Conservation (phyloP, 2,329 filamentous ascomycete species). For the Anthostomella pinea region DNA sequence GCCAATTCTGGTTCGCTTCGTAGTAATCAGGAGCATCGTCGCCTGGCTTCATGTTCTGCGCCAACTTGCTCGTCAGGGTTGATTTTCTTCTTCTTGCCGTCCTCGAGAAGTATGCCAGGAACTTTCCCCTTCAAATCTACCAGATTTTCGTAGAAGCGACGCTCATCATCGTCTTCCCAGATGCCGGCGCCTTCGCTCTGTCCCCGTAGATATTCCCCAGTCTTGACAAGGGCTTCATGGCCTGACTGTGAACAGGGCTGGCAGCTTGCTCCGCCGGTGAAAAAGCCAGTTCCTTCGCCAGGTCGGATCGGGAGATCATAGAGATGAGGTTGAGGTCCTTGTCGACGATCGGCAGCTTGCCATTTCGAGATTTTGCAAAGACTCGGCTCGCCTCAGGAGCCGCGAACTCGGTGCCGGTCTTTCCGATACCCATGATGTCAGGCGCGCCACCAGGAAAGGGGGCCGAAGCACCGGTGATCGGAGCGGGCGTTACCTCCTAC, state of each 20-base stretch:
- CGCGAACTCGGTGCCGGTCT: slow-evolving; percentile 46
- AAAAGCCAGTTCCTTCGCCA: too few relatives aligned
- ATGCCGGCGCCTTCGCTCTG: slow-evolving; percentile 90
- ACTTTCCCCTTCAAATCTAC: slow-evolving; percentile 95
- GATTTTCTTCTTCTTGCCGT: slow-evolving; percentile 87
- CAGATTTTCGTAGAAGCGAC: slow-evolving; percentile 96
- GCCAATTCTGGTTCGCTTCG: too few relatives aligned
- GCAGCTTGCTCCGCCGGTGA: slow-evolving; percentile 48
- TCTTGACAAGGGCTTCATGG: slow-evolving; percentile 74
- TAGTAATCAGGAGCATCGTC: slow-evolving; percentile 62
- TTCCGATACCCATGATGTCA: slow-evolving; percentile 53
- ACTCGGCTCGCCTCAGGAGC: too few relatives aligned
- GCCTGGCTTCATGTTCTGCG: slow-evolving; percentile 61
- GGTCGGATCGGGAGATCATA: too few relatives aligned
- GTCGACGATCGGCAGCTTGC: too few relatives aligned
- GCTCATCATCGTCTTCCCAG: slow-evolving; percentile 98
- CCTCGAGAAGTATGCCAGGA: slow-evolving; percentile 87
- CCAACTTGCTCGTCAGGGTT: slow-evolving; percentile 80
- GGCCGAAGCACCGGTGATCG: slow-evolving; percentile 1
- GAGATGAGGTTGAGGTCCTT: too few relatives aligned
- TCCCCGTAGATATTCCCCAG: slow-evolving; percentile 86
- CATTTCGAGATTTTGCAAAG: too few relatives aligned
- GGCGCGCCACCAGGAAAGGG: slow-evolving; percentile 22
- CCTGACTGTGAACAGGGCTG: slow-evolving; percentile 46
- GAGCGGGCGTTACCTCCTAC: slow-evolving; percentile 9